Conservation (phyloP, 2,329 filamentous ascomycete genomes). For the Emergomyces africanus region DNA sequence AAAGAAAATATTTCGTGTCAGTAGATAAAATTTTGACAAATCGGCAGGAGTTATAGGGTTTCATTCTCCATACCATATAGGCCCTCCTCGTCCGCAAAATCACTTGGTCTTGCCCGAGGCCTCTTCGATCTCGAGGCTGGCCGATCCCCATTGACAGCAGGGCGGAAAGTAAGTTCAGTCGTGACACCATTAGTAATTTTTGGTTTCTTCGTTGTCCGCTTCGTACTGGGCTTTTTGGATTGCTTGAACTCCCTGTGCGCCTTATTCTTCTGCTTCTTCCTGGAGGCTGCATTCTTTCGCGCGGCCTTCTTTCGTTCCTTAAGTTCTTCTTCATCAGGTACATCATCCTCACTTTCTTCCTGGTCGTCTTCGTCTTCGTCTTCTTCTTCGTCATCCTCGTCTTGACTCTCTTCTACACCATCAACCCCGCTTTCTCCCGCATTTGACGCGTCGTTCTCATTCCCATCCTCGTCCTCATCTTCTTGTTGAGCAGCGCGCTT, state of each 20-base stretch:
- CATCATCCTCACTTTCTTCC: slow-evolving; percentile 21
- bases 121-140: slow-evolving; percentile 37
- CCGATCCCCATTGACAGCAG: slow-evolving; percentile 33
- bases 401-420: slow-evolving; percentile 25
- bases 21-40: slow-evolving; percentile 5
- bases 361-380: slow-evolving; percentile 17
- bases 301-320: slow-evolving; percentile 40
- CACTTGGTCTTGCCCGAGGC: slow-evolving; percentile 38
- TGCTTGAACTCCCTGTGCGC: slow-evolving; percentile 45
- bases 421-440: slow-evolving; percentile 20
- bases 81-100: slow-evolving; percentile 41
- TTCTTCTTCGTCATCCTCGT: slow-evolving; percentile 13
- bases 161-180: slow-evolving; percentile 43
- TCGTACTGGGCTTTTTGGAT: slow-evolving; percentile 36
- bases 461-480: slow-evolving; percentile 13
- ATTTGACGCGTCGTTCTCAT: slow-evolving; percentile 15
- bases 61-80: slow-evolving; percentile 39
- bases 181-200: slow-evolving; percentile 39
- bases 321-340: slow-evolving; percentile 22
- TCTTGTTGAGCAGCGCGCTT: slow-evolving; percentile 33
- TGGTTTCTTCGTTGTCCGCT: slow-evolving; percentile 39
- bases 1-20: slow-evolving; percentile 17
- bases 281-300: slow-evolving; percentile 23
- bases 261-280: slow-evolving; percentile 20
- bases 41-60: not conserved